Conservation (phyloP, 345 rosid species). For the Lepidium africanum region DNA sequence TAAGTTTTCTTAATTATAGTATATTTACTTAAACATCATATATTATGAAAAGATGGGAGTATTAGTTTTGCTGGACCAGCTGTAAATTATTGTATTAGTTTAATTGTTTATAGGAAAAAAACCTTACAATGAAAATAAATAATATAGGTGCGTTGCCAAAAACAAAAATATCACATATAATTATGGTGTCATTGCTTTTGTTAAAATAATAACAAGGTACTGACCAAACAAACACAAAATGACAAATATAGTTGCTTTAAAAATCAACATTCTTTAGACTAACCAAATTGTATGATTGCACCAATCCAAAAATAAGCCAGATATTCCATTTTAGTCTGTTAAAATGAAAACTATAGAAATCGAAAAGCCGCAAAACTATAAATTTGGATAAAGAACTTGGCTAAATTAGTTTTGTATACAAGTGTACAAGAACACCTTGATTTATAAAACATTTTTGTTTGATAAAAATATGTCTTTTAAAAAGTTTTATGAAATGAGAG, state of each 20-base stretch:
- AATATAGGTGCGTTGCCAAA: not conserved
- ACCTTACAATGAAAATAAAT: not conserved
- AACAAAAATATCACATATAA: not conserved
- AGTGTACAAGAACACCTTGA: not conserved
- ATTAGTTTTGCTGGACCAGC: not conserved
- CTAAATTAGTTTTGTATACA: not conserved
- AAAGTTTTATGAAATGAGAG: not conserved
- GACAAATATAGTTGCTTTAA: slow-evolving; percentile 11
- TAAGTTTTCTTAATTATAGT: too few relatives aligned
- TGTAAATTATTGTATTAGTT: not conserved
- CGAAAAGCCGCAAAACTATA: not conserved
- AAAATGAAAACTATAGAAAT: not conserved
- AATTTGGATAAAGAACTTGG: not conserved
- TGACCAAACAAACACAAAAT: slow-evolving; percentile 4
- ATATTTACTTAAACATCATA: too few relatives aligned
- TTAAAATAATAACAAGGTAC: not conserved
- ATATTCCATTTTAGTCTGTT: not conserved
- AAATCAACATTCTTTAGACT: slow-evolving; percentile 1
- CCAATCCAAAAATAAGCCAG: not conserved
- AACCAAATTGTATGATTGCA: not conserved
- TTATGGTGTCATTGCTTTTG: not conserved
- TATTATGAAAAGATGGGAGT: too few relatives aligned
- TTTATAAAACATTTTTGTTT: not conserved
- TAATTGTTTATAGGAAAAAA: not conserved
- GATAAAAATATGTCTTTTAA: not conserved